A percentile compares a stretch with the other conserved stretches of the same genome.
Conservation (phyloP, 345 rosid genomes). For the Eutrema japonicum region DNA sequence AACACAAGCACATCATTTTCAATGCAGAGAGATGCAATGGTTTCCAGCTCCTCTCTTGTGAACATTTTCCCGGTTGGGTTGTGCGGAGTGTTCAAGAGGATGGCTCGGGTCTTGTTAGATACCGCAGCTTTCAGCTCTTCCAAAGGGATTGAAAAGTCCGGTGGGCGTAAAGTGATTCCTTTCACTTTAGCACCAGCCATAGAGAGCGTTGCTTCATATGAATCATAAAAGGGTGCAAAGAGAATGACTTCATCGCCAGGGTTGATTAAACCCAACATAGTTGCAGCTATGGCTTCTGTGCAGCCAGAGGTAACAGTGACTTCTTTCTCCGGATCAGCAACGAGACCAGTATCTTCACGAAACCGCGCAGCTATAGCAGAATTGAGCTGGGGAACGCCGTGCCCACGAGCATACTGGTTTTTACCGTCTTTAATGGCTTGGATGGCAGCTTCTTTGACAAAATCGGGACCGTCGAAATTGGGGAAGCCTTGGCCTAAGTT, state of each 20-base stretch:
- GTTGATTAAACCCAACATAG: slow-evolving; percentile 81
- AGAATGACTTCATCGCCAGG: slow-evolving; percentile 94
- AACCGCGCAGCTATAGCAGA: slow-evolving; percentile 73
- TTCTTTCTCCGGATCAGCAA: slow-evolving; percentile 87
- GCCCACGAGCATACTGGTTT: slow-evolving; percentile 95
- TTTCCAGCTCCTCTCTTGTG: slow-evolving; percentile 67
- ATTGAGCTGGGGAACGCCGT: slow-evolving; percentile 75
- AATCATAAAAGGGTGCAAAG: slow-evolving; percentile 93
- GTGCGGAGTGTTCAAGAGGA: slow-evolving; percentile 89
- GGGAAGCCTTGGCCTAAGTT: slow-evolving; percentile 98
- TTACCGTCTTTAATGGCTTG: slow-evolving; percentile 89
- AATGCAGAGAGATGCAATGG: slow-evolving; percentile 76
- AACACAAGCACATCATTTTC: slow-evolving; percentile 88
- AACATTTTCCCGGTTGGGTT: slow-evolving; percentile 98
- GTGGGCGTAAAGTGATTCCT: slow-evolving; percentile 81
- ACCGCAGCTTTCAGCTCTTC: slow-evolving; percentile 77
- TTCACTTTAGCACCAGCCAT: slow-evolving; percentile 92
- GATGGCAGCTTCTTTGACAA: slow-evolving; percentile 91
- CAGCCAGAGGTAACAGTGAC: slow-evolving; percentile 93
- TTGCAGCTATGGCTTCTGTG: slow-evolving; percentile 94
- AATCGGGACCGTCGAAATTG: slow-evolving; percentile 94
- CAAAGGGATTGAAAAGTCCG: slow-evolving; percentile 72
- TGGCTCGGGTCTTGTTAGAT: slow-evolving; percentile 74
- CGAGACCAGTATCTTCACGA: slow-evolving; percentile 70
- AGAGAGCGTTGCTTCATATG: slow-evolving; percentile 93